These are phyloP conservation scores for Dryadomyces quercivorus DNA, from an alignment of 2,329 filamentous ascomycete genomes.

Conservation along the genomic window DNA sequence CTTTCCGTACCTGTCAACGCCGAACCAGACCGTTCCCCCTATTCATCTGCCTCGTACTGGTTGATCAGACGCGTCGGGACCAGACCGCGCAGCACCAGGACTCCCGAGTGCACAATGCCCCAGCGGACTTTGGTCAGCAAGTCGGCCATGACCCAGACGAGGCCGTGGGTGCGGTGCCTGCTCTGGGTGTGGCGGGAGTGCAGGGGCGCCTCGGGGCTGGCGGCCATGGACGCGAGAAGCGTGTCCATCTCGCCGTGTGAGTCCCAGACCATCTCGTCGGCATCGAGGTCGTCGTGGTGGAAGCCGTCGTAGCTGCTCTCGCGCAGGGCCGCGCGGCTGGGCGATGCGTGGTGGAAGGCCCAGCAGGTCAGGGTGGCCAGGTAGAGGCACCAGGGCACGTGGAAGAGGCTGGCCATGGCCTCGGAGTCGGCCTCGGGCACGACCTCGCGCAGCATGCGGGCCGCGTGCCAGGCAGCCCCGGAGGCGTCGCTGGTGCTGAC, in stretches of 20 bases:
- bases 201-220: background rate
- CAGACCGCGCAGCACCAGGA: constrained; percentile 8
- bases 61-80: constrained; percentile 9
- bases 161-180: constrained; percentile 1
- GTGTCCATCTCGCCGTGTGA: constrained; percentile 6
- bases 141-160: constrained; percentile 12
- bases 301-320: background rate
- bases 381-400: constrained; percentile 12
- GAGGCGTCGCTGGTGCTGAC: background rate
- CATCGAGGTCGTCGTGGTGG: background rate
- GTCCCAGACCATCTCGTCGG: constrained; percentile 11
- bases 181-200: background rate
- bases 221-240: constrained; percentile 3
- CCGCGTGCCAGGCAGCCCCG: constrained; percentile 8
- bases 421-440: constrained; percentile 5
- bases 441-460: constrained; percentile 7
- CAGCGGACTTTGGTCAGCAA: constrained; percentile 10
- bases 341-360: constrained; percentile 8
- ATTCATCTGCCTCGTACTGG: constrained; percentile 8
- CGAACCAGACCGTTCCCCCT: background rate
- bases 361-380: constrained; percentile 10
- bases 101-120: constrained; percentile 11
- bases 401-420: constrained; percentile 9
- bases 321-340: background rate
- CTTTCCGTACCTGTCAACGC: too few relatives aligned